These are phyloP conservation scores for Colletotrichum godetiae DNA, from an alignment of 2,329 filamentous ascomycete species.

Conservation along the genomic window DNA sequence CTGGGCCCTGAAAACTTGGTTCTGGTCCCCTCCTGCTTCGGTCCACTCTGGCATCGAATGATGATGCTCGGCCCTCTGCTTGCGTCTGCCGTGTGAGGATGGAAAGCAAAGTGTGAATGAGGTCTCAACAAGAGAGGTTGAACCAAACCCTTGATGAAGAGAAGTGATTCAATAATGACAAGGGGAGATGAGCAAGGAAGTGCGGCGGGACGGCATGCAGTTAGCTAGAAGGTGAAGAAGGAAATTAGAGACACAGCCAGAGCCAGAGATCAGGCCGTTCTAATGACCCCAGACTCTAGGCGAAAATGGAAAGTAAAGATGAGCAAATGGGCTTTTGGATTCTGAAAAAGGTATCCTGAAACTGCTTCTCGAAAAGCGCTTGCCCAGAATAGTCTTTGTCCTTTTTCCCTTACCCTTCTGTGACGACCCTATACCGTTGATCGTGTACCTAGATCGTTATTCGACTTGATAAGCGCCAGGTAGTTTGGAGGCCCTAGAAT, in stretches of 20 bases:
- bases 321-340: constrained; percentile 14
- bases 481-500: constrained; percentile 8
- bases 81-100: constrained; percentile 1
- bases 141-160: constrained; percentile 7
- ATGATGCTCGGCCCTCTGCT: constrained; percentile 20
- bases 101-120: not conserved
- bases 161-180: constrained; percentile 7
- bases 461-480: constrained; percentile 30
- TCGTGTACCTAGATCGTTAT: constrained; percentile 17
- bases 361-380: constrained; percentile 26
- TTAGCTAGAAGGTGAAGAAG: constrained; percentile 18
- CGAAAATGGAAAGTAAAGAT: constrained; percentile 12
- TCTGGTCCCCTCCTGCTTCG: constrained; percentile 12
- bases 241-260: constrained; percentile 19
- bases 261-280: constrained; percentile 24
- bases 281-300: constrained; percentile 1
- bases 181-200: constrained; percentile 14
- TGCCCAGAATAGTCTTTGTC: constrained; percentile 16
- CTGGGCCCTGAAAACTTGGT: constrained; percentile 14
- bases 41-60: constrained; percentile 18
- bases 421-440: constrained; percentile 10
- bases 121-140: constrained; percentile 29
- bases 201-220: constrained; percentile 7
- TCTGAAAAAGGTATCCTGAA: constrained; percentile 31
- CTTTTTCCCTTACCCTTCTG: constrained; percentile 14